Conservation (phyloP, 805 yeast species). For the Candida krabiensis region DNA sequence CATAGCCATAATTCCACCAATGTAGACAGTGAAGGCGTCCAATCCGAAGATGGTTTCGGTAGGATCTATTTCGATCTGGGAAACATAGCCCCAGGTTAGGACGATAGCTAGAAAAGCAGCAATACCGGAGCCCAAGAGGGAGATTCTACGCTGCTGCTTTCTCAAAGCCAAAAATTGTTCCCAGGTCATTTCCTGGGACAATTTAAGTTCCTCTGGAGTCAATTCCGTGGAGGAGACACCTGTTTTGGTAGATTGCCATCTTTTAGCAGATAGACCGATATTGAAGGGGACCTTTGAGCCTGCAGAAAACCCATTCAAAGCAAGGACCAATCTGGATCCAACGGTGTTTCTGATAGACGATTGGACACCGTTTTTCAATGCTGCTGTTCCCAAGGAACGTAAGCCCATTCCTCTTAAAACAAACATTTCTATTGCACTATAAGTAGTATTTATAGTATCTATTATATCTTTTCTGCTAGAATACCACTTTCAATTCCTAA, state of each 20-base stretch:
- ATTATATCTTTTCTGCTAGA: neutral
- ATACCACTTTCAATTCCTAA: too few relatives aligned
- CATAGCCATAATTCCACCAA: slow-evolving; percentile 69
- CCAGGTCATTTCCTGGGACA: slow-evolving; percentile 57
- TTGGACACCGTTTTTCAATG: neutral
- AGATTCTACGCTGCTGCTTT: slow-evolving; percentile 70
- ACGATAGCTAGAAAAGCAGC: slow-evolving; percentile 68
- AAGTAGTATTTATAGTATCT: neutral
- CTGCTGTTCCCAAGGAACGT: neutral
- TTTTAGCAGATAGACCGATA: neutral
- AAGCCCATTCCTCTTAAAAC: slow-evolving; percentile 14
- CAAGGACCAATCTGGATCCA: neutral
- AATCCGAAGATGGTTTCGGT: slow-evolving; percentile 87
- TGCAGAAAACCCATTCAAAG: neutral
- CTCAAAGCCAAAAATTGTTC: slow-evolving; percentile 74
- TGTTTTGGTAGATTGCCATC: slow-evolving; percentile 7
- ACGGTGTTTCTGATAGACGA: neutral
- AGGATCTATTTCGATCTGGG: slow-evolving; percentile 83
- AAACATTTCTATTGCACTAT: slow-evolving; percentile 8
- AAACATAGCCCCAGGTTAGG: slow-evolving; percentile 70
- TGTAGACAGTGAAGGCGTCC: slow-evolving; percentile 81
- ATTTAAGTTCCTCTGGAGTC: slow-evolving; percentile 21
- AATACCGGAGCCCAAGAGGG: slow-evolving; percentile 63
- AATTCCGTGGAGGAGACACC: slow-evolving; percentile 11
- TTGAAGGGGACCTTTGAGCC: too few relatives aligned